Evolutionary conservation across 306 rosid species (phyloP).

Genomic region (Elaeagnus macrophylla): DNA sequence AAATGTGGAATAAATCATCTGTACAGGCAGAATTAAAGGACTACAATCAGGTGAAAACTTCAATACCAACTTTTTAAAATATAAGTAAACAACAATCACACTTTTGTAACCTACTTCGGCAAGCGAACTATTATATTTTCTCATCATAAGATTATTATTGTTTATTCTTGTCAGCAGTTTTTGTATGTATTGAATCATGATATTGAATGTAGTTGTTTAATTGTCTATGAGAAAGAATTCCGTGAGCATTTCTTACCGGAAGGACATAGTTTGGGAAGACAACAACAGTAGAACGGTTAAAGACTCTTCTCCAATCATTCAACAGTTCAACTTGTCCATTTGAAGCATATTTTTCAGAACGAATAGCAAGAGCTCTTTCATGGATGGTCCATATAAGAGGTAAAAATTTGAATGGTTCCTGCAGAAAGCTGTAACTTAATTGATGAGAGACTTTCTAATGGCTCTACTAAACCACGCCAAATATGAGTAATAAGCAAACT

Average conservation of each 20-base stretch:
- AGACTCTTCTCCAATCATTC: slow-evolving; percentile 80
- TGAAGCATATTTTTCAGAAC: slow-evolving; percentile 47
- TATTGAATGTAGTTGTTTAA: not conserved
- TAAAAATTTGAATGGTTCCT: slow-evolving; percentile 92
- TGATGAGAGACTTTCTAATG: slow-evolving; percentile 19
- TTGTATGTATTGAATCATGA: too few species aligned
- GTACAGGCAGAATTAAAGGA: slow-evolving; percentile 24
- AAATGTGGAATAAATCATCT: slow-evolving; percentile 76
- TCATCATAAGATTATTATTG: slow-evolving; percentile 10
- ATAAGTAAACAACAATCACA: not conserved
- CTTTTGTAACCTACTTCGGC: slow-evolving; percentile 4
- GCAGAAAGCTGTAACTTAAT: slow-evolving; percentile 67
- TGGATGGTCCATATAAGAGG: slow-evolving; percentile 85
- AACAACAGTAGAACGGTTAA: slow-evolving; percentile 86
- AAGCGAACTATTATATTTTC: slow-evolving; percentile 2
- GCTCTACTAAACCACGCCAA: slow-evolving; percentile 1
- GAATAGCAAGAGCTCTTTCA: slow-evolving; percentile 68
- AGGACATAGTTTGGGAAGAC: slow-evolving; percentile 82
- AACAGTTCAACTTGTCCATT: slow-evolving; percentile 49
- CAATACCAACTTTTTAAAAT: not conserved
- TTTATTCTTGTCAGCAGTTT: too few species aligned
- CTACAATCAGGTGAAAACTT: slow-evolving; percentile 12
- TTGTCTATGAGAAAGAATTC: slow-evolving; percentile 11
- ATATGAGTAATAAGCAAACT: not conserved
- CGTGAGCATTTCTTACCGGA: slow-evolving; percentile 55